Percentiles rank a stretch among this genome's conserved stretches.
phyloP scores from a whole-genome alignment of 2,329 filamentous ascomycete species.

The Clonostachys rhizophaga region DNA sequence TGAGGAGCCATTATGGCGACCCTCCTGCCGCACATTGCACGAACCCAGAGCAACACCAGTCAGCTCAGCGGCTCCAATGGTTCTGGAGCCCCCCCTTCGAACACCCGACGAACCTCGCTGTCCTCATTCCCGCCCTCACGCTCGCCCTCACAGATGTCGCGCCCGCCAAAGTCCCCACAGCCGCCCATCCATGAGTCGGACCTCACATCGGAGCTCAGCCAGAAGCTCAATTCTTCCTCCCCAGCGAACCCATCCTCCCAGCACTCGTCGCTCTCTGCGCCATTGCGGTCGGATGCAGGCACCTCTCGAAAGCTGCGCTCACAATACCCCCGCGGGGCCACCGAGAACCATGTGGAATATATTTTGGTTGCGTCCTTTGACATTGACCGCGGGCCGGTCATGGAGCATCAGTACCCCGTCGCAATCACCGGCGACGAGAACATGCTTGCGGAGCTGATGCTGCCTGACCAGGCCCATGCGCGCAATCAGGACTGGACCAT shows the following conservation, averaged over 20 bases:
- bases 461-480: conserved; percentile 93
- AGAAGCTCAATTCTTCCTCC: conserved; percentile 55
- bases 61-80: conserved; percentile 20
- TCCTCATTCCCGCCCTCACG: conserved; percentile 59
- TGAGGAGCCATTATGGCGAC: conserved; percentile 26
- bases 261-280: conserved; percentile 53
- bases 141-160: conserved; percentile 53
- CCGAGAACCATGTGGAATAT: conserved; percentile 96
- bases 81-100: conserved; percentile 5
- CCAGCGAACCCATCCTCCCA: conserved; percentile 52
- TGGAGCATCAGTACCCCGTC: conserved; percentile 97
- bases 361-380: conserved; percentile 97
- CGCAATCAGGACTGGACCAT: conserved; percentile 98
- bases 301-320: conserved; percentile 54
- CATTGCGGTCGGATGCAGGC: conserved; percentile 23
- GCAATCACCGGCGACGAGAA: conserved; percentile 96
- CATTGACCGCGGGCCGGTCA: conserved; percentile 90
- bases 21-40: conserved; percentile 34
- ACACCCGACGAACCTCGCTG: conserved; percentile 47
- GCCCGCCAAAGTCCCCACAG: conserved; percentile 51
- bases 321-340: conserved; percentile 69
- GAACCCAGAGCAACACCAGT: conserved; percentile 27
- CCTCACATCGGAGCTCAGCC: conserved; percentile 53
- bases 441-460: conserved; percentile 97
- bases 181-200: conserved; percentile 46